Percentiles rank a stretch among this genome's conserved stretches.
phyloP scores from a whole-genome alignment of 352 stramenopile genomes.

The Plasmopara halstedii region DNA sequence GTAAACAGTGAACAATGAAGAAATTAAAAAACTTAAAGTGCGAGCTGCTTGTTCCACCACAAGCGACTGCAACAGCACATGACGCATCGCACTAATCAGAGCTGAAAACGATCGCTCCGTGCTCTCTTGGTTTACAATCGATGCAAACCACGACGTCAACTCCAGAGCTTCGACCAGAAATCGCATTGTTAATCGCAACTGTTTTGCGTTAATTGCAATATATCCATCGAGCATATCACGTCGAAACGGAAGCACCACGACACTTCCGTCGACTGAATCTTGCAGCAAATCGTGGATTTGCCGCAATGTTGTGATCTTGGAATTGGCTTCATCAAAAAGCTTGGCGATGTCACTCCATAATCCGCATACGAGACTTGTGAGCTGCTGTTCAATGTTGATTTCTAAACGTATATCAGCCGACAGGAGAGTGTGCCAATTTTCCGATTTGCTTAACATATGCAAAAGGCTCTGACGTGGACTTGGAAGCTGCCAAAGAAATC shows the following conservation, averaged over 20 bases:
- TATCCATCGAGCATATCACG: slow-evolving; percentile 53
- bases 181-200: slow-evolving; percentile 53
- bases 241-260: slow-evolving; percentile 37
- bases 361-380: slow-evolving; percentile 49
- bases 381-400: slow-evolving; percentile 23
- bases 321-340: slow-evolving; percentile 55
- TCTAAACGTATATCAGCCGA: slow-evolving; percentile 5
- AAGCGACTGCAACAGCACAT: slow-evolving; percentile 41
- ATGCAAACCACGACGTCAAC: slow-evolving; percentile 51
- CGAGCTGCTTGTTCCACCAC: slow-evolving; percentile 55
- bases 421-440: slow-evolving; percentile 6
- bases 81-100: slow-evolving; percentile 14
- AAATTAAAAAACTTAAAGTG: slow-evolving; percentile 53
- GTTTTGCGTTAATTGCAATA: slow-evolving; percentile 64
- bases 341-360: slow-evolving; percentile 67
- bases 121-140: slow-evolving; percentile 32
- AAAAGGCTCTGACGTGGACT: slow-evolving; percentile 32
- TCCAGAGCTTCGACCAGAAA: slow-evolving; percentile 58
- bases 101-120: slow-evolving; percentile 12
- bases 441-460: slow-evolving; percentile 17
- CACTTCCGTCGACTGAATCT: slow-evolving; percentile 24
- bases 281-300: slow-evolving; percentile 60
- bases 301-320: slow-evolving; percentile 49
- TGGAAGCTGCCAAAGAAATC: slow-evolving; percentile 57
- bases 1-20: slow-evolving; percentile 32